These are phyloP conservation scores for Metroxylon sagu DNA, from an alignment of 176 grass and related monocot species.

Conservation along the genomic window DNA sequence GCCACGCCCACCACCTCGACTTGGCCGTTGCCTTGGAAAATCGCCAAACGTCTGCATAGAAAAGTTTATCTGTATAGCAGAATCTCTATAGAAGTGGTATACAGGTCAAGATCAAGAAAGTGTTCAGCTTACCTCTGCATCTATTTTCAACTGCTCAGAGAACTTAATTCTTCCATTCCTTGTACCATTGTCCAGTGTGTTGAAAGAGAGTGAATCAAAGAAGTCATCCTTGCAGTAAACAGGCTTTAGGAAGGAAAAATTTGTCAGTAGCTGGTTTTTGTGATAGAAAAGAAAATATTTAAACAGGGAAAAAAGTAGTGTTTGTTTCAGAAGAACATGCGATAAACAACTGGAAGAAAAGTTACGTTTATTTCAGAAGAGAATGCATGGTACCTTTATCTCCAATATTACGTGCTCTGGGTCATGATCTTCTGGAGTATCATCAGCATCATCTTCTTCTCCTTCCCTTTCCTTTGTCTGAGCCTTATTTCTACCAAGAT, in stretches of 20 bases:
- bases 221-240: slow-evolving; percentile 92
- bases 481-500: slow-evolving; percentile 76
- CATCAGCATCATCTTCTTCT: slow-evolving; percentile 60
- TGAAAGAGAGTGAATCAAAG: slow-evolving; percentile 87
- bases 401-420: slow-evolving; percentile 14
- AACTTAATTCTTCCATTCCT: slow-evolving; percentile 69
- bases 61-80: too few species aligned
- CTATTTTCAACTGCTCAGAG: slow-evolving; percentile 79
- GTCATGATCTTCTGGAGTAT: slow-evolving; percentile 39
- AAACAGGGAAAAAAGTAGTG: not conserved
- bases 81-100: too few species aligned
- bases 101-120: too few species aligned
- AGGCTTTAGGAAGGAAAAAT: slow-evolving; percentile 30
- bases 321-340: not conserved
- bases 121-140: slow-evolving; percentile 51
- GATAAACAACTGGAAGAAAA: too few species aligned
- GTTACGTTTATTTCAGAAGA: not conserved
- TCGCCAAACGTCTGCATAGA: slow-evolving; percentile 73
- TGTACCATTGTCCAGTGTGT: slow-evolving; percentile 48
- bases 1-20: slow-evolving; percentile 51
- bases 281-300: not conserved
- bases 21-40: slow-evolving; percentile 56
- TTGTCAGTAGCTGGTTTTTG: not conserved
- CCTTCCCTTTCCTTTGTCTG: slow-evolving; percentile 20
- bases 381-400: slow-evolving; percentile 29